phyloP scores from a whole-genome alignment of 1,139 yeast genomes.

The Pichia sp. region DNA sequence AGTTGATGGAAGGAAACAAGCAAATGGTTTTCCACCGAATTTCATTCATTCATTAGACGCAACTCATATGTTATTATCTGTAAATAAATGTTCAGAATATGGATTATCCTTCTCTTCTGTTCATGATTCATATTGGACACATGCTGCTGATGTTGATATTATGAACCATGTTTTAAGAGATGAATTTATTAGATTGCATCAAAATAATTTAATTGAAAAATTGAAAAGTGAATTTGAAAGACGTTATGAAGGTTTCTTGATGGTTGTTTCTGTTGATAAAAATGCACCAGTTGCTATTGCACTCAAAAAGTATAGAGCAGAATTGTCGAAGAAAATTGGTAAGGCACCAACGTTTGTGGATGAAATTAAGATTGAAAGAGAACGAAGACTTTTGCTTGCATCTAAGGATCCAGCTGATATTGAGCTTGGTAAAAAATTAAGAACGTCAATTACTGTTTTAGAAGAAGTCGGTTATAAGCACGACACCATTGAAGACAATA shows the following conservation, averaged over 20 bases:
- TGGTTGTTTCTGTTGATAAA: conserved; percentile 50
- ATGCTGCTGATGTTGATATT: conserved; percentile 71
- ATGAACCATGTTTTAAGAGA: conserved; percentile 75
- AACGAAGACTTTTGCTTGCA: conserved; percentile 49
- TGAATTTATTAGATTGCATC: conserved; percentile 74
- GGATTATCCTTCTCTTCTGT: conserved; percentile 88
- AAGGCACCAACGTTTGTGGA: conserved; percentile 61
- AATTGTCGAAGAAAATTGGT: conserved; percentile 45
- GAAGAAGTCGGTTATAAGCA: conserved; percentile 28
- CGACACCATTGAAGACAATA: conserved; percentile 23
- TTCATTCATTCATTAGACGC: conserved; percentile 95
- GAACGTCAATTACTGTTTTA: conserved; percentile 68
- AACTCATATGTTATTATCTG: conserved; percentile 91
- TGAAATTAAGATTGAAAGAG: conserved; percentile 66
- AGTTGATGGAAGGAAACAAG: conserved; percentile 85
- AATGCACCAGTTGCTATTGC: conserved; percentile 47
- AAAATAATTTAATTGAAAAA: conserved; percentile 60
- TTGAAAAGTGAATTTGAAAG: conserved; percentile 74
- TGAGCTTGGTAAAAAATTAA: conserved; percentile 50
- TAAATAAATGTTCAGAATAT: conserved; percentile 64
- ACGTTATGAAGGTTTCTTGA: conserved; percentile 69
- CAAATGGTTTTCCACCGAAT: conserved; percentile 93
- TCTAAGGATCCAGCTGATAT: conserved; percentile 48
- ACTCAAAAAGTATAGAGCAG: conserved; percentile 45
- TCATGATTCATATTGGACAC: conserved; percentile 98